These are phyloP conservation scores for Penicillium carneum DNA, from an alignment of 2,329 filamentous ascomycete genomes.

Conservation along the genomic window DNA sequence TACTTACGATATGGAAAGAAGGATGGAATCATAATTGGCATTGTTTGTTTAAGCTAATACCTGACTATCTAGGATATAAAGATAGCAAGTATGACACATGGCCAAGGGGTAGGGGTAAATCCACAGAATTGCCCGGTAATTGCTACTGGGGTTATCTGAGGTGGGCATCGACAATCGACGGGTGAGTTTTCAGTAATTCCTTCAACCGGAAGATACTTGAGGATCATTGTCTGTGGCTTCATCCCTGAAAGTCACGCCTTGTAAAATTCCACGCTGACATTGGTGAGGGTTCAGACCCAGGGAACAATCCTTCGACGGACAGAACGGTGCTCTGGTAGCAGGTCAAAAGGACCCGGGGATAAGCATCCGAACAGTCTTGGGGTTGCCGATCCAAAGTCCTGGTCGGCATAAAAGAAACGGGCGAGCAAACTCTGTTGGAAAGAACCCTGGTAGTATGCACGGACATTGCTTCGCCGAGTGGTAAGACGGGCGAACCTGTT, in stretches of 20 bases:
- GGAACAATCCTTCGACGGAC: slow-evolving; percentile 17
- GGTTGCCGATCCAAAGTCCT: slow-evolving; percentile 27
- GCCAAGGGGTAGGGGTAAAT: slow-evolving; percentile 23
- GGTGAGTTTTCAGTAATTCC: slow-evolving; percentile 3
- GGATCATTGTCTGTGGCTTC: slow-evolving; percentile 18
- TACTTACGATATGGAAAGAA: neutral
- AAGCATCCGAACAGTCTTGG: slow-evolving; percentile 22
- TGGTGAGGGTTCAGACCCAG: slow-evolving; percentile 24
- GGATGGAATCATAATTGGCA: slow-evolving; percentile 10
- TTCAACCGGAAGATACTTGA: slow-evolving; percentile 12
- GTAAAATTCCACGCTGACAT: slow-evolving; percentile 21
- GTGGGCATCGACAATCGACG: slow-evolving; percentile 15
- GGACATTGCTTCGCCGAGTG: slow-evolving; percentile 28
- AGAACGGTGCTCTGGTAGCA: slow-evolving; percentile 19
- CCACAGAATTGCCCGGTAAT: slow-evolving; percentile 26
- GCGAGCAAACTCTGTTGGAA: slow-evolving; percentile 32
- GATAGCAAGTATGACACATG: slow-evolving; percentile 28
- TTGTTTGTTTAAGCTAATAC: slow-evolving; percentile 21
- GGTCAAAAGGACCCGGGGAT: slow-evolving; percentile 13
- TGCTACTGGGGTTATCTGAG: slow-evolving; percentile 10
- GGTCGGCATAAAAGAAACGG: slow-evolving; percentile 30
- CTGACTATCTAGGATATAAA: slow-evolving; percentile 21
- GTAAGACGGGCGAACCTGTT: slow-evolving; percentile 27
- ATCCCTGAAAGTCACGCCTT: slow-evolving; percentile 18
- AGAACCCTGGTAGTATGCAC: slow-evolving; percentile 27